Evolutionary conservation across 2,329 filamentous ascomycete species (phyloP), one percentile per base, ranked within the genome.

Genomic region (Trichoderma koningiopsis): DNA sequence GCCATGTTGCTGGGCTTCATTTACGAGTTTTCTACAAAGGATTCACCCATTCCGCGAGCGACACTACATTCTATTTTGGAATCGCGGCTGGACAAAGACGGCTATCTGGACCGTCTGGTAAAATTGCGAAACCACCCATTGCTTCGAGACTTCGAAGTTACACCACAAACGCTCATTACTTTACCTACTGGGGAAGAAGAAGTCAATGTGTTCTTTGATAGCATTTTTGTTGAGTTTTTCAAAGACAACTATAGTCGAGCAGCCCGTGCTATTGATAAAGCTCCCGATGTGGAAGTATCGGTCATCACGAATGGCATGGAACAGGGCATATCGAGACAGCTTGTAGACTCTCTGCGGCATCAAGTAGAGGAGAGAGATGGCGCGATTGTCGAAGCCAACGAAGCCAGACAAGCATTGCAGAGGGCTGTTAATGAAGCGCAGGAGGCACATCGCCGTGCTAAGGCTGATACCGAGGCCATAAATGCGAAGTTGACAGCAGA

Each of bases 11-110:
- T 98, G 1, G 96, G 95, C 11, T 90, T 96, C 24, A 86, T 96
- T 5, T 99, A 98, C 77, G 96, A 99, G 76, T 99, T 98, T 76
- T 98, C 95, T 11, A 97, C 95, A 0, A 97, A 97, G 77, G 96
- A 99, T 79, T 98, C 95, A 0, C 93, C 96, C 0, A 91, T 99
- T 63, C 88, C 95, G 6, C 87, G 96, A 71, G 85, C 89, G 29
- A 94, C 91, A 11, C 82, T 99, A 56, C 92, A 97, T 75, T 89
- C 91, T 29, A 87, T 97, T 33, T 83, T 99, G 43, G 85, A 88
- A 33, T 89, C 91, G 56, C 89, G 91, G 69, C 86, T 98, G 74
- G 93, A 94, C 49, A 89, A 94, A 73, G 94, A 97, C 74, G 90
- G 91, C 75, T 99, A 97, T 76, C 88, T 96, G 68, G 92, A 96